These are phyloP conservation scores for Backusella psychrophila DNA, from an alignment of 192 early-diverging fungal genomes.

Conservation along the genomic window DNA sequence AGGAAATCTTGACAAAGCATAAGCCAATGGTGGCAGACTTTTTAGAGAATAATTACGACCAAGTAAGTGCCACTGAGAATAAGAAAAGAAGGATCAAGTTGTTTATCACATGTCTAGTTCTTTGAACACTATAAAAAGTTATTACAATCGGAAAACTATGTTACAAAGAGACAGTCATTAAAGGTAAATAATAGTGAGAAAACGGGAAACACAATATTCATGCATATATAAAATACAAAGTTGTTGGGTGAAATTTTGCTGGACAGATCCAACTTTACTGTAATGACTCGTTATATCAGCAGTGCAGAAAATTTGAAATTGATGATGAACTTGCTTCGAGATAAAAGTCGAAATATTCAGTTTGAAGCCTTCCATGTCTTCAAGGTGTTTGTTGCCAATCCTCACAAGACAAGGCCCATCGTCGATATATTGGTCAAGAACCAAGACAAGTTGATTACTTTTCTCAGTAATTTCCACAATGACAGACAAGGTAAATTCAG, in stretches of 20 bases:
- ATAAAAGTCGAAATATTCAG: conserved; percentile 97
- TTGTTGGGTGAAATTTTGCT: conserved; percentile 96
- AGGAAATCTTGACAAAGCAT: conserved; percentile 94
- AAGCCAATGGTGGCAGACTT: conserved; percentile 90
- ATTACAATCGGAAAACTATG: conserved; percentile 92
- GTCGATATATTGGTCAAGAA: conserved; percentile 91
- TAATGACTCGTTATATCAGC: conserved; percentile 95
- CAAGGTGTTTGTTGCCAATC: conserved; percentile 99
- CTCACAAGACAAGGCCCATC: conserved; percentile 92
- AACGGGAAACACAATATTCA: neutral
- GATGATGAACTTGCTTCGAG: conserved; percentile 96
- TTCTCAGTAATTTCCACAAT: conserved; percentile 91
- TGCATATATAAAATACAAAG: conserved; percentile 32
- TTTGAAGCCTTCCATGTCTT: conserved; percentile 99
- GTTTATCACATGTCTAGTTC: conserved; percentile 46
- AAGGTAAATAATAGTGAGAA: conserved; percentile 66
- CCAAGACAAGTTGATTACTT: conserved; percentile 84
- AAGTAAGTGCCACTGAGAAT: conserved; percentile 34
- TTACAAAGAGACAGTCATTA: conserved; percentile 96
- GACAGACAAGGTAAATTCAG: conserved; percentile 78
- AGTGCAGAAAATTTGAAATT: conserved; percentile 92
- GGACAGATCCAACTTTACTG: conserved; percentile 91
- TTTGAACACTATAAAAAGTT: conserved; percentile 84
- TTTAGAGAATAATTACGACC: conserved; percentile 86
- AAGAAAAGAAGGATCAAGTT: too few relatives aligned